A percentile compares a stretch with the other conserved stretches of the same genome.
Evolutionary conservation across 1,284 basidiomycete genomes (phyloP).

Genomic region (Veloboletus limbatus): DNA sequence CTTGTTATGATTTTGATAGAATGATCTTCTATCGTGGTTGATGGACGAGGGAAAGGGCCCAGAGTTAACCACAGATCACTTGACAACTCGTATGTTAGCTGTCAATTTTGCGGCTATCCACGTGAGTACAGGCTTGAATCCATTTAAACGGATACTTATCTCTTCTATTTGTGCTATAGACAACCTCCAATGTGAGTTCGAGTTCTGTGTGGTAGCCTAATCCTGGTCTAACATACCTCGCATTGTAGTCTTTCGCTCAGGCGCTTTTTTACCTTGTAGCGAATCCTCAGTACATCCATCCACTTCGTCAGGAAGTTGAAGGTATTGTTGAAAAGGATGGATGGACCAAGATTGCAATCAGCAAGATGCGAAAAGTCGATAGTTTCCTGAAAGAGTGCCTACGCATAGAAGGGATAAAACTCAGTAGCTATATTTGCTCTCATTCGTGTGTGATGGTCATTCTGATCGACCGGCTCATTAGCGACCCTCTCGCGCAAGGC

Average conservation of each 20-base stretch:
- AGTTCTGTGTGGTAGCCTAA: background rate
- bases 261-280: slow-evolving; percentile 30
- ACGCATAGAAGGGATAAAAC: slow-evolving; percentile 32
- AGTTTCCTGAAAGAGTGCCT: slow-evolving; percentile 47
- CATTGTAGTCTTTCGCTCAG: slow-evolving; percentile 31
- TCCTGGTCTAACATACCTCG: background rate
- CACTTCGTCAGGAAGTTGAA: slow-evolving; percentile 44
- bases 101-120: slow-evolving; percentile 35
- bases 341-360: slow-evolving; percentile 42
- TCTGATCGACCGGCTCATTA: slow-evolving; percentile 10
- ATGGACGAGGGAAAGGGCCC: slow-evolving; percentile 38
- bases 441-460: background rate
- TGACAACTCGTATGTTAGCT: slow-evolving; percentile 34
- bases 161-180: background rate
- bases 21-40: slow-evolving; percentile 45
- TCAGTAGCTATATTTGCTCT: slow-evolving; percentile 20
- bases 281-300: slow-evolving; percentile 31
- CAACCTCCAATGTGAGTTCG: slow-evolving; percentile 15
- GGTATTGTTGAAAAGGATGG: slow-evolving; percentile 30
- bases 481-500: slow-evolving; percentile 35
- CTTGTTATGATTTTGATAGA: slow-evolving; percentile 20
- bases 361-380: slow-evolving; percentile 43
- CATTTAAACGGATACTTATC: background rate
- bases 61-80: slow-evolving; percentile 27
- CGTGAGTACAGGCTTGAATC: slow-evolving; percentile 26